Conservation (phyloP, 179 eudicot genomes). For the Monotropa hypopitys region DNA sequence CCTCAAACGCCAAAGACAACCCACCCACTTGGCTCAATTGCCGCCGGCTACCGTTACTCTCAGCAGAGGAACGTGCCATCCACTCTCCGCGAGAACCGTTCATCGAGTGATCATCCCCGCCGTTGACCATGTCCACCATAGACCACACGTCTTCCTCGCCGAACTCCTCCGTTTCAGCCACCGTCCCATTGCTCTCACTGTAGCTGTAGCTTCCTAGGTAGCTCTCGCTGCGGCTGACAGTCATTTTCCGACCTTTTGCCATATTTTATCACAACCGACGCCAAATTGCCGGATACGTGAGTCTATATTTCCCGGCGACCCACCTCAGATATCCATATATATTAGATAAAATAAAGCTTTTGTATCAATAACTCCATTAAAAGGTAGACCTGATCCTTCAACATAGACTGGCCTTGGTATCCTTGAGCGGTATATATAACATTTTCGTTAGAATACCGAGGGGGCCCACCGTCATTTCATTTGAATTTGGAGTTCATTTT, state of each 20-base stretch:
- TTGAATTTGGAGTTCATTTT: conserved; percentile 19
- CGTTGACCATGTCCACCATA: conserved; percentile 15
- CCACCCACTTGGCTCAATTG: conserved; percentile 25
- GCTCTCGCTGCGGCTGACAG: conserved; percentile 39
- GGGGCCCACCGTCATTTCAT: not conserved
- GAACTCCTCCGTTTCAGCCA: conserved; percentile 18
- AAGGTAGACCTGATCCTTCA: not conserved
- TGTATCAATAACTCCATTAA: not conserved
- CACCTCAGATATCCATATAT: not conserved
- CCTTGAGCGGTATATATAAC: not conserved
- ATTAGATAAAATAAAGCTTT: not conserved
- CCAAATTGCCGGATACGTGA: not conserved
- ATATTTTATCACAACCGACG: conserved; percentile 13
- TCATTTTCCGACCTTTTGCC: conserved; percentile 42
- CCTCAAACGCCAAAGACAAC: conserved; percentile 39
- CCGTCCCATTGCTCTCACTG: conserved; percentile 13
- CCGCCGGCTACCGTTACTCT: conserved; percentile 12
- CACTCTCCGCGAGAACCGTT: conserved; percentile 11
- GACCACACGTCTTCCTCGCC: conserved; percentile 47
- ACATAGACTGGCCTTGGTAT: conserved; percentile 10
- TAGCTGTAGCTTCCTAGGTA: conserved; percentile 26
- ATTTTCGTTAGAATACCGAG: not conserved
- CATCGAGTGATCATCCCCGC: conserved; percentile 6
- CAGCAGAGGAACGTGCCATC: conserved; percentile 18
- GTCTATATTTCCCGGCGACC: not conserved